A percentile compares a stretch with the other conserved stretches of the same genome.
These are phyloP conservation scores for Cucurbitaria berberidis DNA, from an alignment of 2,329 filamentous ascomycete species.

Conservation along the genomic window DNA sequence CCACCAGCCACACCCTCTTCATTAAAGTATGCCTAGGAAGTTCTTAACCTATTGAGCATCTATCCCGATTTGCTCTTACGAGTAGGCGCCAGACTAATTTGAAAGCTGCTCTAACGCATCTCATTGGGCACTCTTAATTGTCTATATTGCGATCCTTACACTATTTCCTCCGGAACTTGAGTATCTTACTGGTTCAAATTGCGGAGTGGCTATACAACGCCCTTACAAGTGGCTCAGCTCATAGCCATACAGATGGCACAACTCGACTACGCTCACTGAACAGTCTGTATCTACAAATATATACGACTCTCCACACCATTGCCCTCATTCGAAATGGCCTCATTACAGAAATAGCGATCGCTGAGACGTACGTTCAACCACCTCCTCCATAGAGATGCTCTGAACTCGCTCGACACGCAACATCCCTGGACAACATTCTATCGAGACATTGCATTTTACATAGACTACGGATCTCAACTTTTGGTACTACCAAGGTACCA, in stretches of 20 bases:
- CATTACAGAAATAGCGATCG: neutral
- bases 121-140: neutral
- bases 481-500: too few species aligned
- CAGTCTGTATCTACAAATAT: neutral
- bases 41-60: conserved; percentile 4
- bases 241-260: neutral
- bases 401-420: neutral
- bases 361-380: neutral
- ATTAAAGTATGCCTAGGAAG: neutral
- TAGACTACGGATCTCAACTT: too few species aligned
- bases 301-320: neutral
- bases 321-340: neutral
- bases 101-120: neutral
- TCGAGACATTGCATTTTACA: too few species aligned
- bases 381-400: neutral
- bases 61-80: neutral
- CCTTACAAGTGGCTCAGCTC: neutral
- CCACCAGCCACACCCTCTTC: conserved; percentile 8
- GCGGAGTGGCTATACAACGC: neutral
- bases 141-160: neutral
- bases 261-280: neutral
- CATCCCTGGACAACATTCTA: neutral
- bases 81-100: neutral
- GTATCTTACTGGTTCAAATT: neutral
- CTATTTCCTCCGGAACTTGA: neutral